Conservation (phyloP, 768 basidiomycete species). For the Lactarius tabidus region DNA sequence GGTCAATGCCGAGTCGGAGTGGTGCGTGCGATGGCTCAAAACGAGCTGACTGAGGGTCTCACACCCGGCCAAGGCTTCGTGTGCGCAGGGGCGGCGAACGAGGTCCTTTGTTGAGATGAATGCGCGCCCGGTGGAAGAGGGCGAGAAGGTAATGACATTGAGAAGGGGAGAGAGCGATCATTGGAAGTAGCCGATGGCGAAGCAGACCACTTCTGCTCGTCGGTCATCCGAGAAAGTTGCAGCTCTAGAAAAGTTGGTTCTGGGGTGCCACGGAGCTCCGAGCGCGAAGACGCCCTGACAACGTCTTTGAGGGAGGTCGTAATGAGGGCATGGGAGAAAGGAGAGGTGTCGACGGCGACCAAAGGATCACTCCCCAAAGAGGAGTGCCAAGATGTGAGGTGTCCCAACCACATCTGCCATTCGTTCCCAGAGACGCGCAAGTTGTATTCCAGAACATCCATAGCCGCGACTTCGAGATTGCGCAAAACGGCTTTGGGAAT, state of each 20-base stretch:
- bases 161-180: background rate
- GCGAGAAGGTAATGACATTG: constrained; percentile 5
- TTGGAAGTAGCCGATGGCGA: constrained; percentile 2
- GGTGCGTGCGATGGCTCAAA: constrained; percentile 6
- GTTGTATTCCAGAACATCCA: constrained; percentile 23
- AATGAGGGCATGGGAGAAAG: constrained; percentile 20
- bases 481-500: constrained; percentile 18
- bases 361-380: constrained; percentile 18
- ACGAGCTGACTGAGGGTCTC: constrained; percentile 15
- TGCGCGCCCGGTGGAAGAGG: constrained; percentile 1
- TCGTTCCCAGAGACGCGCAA: constrained; percentile 21
- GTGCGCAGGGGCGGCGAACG: constrained; percentile 12
- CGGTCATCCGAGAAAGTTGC: constrained; percentile 15
- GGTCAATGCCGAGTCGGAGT: constrained; percentile 4
- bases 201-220: background rate
- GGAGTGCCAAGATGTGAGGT: constrained; percentile 23
- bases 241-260: constrained; percentile 19
- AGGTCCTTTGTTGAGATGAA: constrained; percentile 9
- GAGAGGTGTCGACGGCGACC: constrained; percentile 11
- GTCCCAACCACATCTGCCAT: constrained; percentile 25
- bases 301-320: constrained; percentile 21
- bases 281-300: constrained; percentile 14
- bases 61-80: constrained; percentile 16
- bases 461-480: constrained; percentile 21
- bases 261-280: constrained; percentile 15